phyloP scores from a whole-genome alignment of 2,329 filamentous ascomycete genomes.

The Alternaria sp. region DNA sequence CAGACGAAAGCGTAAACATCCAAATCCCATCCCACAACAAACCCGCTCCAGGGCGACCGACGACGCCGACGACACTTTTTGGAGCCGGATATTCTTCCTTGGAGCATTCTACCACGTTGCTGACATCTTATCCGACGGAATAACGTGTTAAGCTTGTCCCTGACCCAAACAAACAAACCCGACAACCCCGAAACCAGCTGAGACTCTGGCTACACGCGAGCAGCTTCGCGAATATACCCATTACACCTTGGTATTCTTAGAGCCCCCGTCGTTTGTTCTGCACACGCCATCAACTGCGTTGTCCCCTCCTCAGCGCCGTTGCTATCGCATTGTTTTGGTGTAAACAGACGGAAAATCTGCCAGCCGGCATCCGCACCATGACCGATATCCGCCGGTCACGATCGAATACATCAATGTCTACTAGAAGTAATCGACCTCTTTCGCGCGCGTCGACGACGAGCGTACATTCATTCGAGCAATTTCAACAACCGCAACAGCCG shows the following conservation, averaged over 20 bases:
- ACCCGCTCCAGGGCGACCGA: constrained; percentile 28
- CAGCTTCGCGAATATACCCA: constrained; percentile 7
- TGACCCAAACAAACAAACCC: constrained; percentile 32
- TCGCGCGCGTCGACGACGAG: constrained; percentile 61
- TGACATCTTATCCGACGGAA: constrained; percentile 18
- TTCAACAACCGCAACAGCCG: constrained; percentile 35
- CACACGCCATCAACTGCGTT: constrained; percentile 2
- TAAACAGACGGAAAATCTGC: constrained; percentile 41
- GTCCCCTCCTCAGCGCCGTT: constrained; percentile 21
- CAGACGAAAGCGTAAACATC: constrained; percentile 36
- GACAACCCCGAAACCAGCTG: constrained; percentile 10
- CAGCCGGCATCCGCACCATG: constrained; percentile 41
- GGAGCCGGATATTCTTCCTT: constrained; percentile 29
- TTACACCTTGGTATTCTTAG: neutral
- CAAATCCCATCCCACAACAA: constrained; percentile 37
- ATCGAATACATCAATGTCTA: constrained; percentile 57
- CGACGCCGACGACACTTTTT: constrained; percentile 30
- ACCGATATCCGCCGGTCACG: constrained; percentile 55
- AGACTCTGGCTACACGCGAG: constrained; percentile 11
- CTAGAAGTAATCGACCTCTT: constrained; percentile 55
- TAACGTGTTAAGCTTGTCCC: constrained; percentile 22
- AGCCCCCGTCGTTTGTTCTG: neutral
- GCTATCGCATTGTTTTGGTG: constrained; percentile 45
- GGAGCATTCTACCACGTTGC: constrained; percentile 22
- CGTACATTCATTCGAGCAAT: constrained; percentile 53